A percentile compares a stretch with the other conserved stretches of the same genome.
Evolutionary conservation across 108 stramenopile genomes (phyloP).

Genomic region (Nitzschia sp.): DNA sequence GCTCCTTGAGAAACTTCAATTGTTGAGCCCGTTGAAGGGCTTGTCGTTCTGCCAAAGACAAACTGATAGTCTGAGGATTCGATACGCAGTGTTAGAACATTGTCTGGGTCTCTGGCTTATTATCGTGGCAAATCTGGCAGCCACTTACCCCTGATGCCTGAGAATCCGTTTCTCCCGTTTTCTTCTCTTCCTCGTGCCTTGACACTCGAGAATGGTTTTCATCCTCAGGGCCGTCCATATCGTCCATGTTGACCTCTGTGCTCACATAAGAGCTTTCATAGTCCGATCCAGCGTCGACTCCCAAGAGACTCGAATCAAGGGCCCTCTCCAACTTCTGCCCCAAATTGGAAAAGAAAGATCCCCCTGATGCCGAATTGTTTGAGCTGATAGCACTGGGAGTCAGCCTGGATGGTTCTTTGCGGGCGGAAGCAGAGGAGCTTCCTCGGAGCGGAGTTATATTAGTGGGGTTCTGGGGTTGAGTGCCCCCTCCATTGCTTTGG

Average conservation of each 20-base stretch:
- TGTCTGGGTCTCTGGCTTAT: background rate
- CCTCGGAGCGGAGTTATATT: constrained; percentile 23
- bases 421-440: background rate
- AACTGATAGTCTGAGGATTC: constrained; percentile 15
- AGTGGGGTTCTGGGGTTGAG: background rate
- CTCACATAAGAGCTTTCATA: constrained; percentile 11
- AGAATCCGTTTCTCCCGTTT: constrained; percentile 42
- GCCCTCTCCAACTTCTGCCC: constrained; percentile 32
- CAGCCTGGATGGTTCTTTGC: constrained; percentile 2
- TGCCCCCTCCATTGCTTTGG: background rate
- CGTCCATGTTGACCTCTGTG: constrained; percentile 1
- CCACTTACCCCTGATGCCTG: constrained; percentile 39
- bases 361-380: constrained; percentile 1
- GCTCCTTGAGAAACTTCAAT: constrained; percentile 72
- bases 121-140: background rate
- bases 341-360: constrained; percentile 37
- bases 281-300: constrained; percentile 3
- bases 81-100: background rate
- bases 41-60: constrained; percentile 70
- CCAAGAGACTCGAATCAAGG: constrained; percentile 26
- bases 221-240: background rate
- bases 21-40: constrained; percentile 69
- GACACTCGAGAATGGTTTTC: background rate
- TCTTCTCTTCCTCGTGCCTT: constrained; percentile 45
- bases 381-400: constrained; percentile 3